Conservation (phyloP, 108 stramenopile genomes). For the Cyclotella atomus region DNA sequence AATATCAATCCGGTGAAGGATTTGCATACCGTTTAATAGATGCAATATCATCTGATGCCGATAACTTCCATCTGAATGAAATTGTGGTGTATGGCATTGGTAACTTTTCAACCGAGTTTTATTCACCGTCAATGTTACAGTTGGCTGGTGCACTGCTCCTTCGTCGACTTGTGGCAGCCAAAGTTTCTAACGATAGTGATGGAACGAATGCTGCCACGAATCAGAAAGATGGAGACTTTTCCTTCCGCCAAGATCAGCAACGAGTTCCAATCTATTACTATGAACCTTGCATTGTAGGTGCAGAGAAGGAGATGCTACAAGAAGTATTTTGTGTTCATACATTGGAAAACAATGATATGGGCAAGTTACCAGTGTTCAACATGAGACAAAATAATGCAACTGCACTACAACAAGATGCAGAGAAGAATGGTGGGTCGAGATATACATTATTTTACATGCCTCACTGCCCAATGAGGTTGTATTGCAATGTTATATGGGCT, state of each 20-base stretch:
- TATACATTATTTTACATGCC: slow-evolving; percentile 49
- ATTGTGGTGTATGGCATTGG: slow-evolving; percentile 59
- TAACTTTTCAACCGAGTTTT: slow-evolving; percentile 31
- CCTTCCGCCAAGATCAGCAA: slow-evolving; percentile 35
- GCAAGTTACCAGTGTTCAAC: slow-evolving; percentile 30
- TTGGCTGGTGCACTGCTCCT: slow-evolving; percentile 44
- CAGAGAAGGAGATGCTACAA: slow-evolving; percentile 41
- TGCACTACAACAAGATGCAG: not conserved
- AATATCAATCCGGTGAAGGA: slow-evolving; percentile 12
- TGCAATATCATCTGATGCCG: slow-evolving; percentile 4
- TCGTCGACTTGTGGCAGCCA: slow-evolving; percentile 13
- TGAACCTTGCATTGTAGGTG: slow-evolving; percentile 46
- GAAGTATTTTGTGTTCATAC: slow-evolving; percentile 30
- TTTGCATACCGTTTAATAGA: slow-evolving; percentile 28
- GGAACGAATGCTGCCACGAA: no score
- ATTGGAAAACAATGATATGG: slow-evolving; percentile 39
- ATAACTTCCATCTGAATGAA: slow-evolving; percentile 24
- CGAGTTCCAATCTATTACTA: slow-evolving; percentile 46
- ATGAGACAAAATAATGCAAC: slow-evolving; percentile 14
- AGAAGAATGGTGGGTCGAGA: not conserved
- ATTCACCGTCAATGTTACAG: slow-evolving; percentile 47
- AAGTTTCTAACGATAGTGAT: not conserved
- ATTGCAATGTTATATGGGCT: slow-evolving; percentile 56
- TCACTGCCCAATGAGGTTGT: slow-evolving; percentile 58
- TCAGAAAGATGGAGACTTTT: not conserved